Evolutionary conservation across 2,329 filamentous ascomycete genomes (phyloP), one percentile per base, ranked within the genome.

Genomic region (Beauveria sp.): DNA sequence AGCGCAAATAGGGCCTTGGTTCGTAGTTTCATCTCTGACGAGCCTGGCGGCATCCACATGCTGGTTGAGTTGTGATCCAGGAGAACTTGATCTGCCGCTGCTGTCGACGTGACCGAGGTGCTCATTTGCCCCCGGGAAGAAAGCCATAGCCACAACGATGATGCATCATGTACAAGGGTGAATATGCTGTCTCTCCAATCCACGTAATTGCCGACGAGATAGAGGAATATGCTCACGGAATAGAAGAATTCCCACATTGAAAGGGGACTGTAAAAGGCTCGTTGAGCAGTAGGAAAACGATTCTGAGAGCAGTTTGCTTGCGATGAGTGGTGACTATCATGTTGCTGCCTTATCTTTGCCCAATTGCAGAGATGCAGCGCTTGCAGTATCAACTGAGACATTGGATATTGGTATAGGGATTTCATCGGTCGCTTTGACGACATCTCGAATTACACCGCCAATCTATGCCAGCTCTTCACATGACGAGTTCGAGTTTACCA

Each of bases 161-260:
- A 37, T 41, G 48, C 44, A 40, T 62, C 61, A 3, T 48, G 55
- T 14, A n/a, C 22, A 22, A 62, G 28, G 5, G 50, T 59, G 30
- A 62, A 40, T 12, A 57, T 28, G 34, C 61, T 57, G 28, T 62
- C 61, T 22, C 61, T 20, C 61, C 61, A 62, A 20, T 62, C 55
- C 4, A 51, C 55, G 14, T 62, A 62, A 16, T 55, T 34, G 34
- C 61, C 50, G 30, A 62, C 9, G 10, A 62, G 37, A 43, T 62
- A 62, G 5, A 62, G n/a, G 8, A 56, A 52, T 28, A 55, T 57
- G 34, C 54, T 48, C 28, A 51, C 20, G 40, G 55, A 57, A 37
- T 59, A 59, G 10, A 62, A 9, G 18, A 54, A 52, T 24, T 59
- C 44, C 55, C 50, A 59, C 55, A 62, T 62, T 14, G 30, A 16